Evolutionary conservation across 257 asterid genomes (phyloP).

Genomic region (Thymus mandschuricus): DNA sequence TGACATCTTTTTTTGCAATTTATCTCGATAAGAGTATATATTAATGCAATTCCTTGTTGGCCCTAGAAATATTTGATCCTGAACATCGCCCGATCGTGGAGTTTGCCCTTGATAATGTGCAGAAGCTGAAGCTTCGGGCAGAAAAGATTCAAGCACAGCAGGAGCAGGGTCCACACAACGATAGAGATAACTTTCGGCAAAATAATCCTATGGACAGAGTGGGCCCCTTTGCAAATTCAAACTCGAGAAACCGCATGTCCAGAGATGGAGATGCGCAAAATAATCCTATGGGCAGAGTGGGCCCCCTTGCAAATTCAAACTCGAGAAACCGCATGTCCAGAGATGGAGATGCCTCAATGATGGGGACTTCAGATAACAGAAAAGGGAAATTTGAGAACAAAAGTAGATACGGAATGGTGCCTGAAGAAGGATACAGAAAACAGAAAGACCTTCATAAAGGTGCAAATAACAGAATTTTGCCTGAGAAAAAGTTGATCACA

Average conservation of each 20-base stretch:
- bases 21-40: slow-evolving; percentile 7
- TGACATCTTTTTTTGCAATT: neutral
- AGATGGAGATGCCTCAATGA: slow-evolving; percentile 38
- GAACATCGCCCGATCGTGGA: slow-evolving; percentile 98
- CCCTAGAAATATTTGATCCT: slow-evolving; percentile 74
- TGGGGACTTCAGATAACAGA: slow-evolving; percentile 33
- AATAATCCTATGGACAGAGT: slow-evolving; percentile 33
- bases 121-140: slow-evolving; percentile 70
- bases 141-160: slow-evolving; percentile 66
- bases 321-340: slow-evolving; percentile 59
- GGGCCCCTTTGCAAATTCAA: slow-evolving; percentile 35
- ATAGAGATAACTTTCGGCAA: slow-evolving; percentile 23
- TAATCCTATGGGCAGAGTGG: slow-evolving; percentile 29
- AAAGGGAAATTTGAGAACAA: slow-evolving; percentile 37
- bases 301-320: slow-evolving; percentile 33
- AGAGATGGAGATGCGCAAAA: slow-evolving; percentile 39
- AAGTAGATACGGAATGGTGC: slow-evolving; percentile 29
- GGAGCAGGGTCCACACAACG: slow-evolving; percentile 39
- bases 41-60: slow-evolving; percentile 21
- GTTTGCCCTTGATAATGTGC: slow-evolving; percentile 92
- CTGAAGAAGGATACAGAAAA: slow-evolving; percentile 42
- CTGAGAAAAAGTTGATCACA: slow-evolving; percentile 35
- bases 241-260: slow-evolving; percentile 57
- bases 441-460: slow-evolving; percentile 33
- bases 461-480: slow-evolving; percentile 18